phyloP scores from a whole-genome alignment of 1,284 basidiomycete species.

The Ceratobasidium sp. region DNA sequence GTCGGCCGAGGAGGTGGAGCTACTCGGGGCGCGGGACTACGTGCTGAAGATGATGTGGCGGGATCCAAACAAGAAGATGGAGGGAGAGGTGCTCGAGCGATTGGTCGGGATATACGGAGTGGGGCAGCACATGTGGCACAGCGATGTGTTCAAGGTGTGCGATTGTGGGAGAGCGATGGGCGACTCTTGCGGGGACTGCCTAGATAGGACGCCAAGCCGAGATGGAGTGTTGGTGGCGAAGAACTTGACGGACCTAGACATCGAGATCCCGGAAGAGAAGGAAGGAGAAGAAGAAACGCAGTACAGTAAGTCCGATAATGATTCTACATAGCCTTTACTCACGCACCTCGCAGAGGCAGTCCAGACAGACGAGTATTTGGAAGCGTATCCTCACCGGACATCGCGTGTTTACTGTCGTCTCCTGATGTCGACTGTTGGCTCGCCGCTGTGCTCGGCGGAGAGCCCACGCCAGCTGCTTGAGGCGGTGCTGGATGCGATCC shows the following conservation, averaged over 20 bases:
- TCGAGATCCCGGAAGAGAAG: neutral
- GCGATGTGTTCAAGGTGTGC: neutral
- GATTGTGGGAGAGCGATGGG: neutral
- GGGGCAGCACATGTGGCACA: conserved; percentile 14
- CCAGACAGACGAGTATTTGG: neutral
- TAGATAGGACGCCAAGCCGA: conserved; percentile 2
- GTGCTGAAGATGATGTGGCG: conserved; percentile 33
- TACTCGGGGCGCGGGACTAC: neutral
- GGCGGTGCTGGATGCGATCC: neutral
- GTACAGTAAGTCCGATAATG: neutral
- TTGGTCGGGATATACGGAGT: conserved; percentile 11
- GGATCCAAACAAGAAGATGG: neutral
- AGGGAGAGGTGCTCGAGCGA: conserved; percentile 17
- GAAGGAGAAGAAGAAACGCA: neutral
- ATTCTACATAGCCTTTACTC: neutral
- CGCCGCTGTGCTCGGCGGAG: conserved; percentile 3
- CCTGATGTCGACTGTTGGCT: conserved; percentile 8
- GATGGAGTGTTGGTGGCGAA: neutral
- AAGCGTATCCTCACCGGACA: neutral
- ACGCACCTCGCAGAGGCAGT: neutral
- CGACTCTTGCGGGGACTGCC: neutral
- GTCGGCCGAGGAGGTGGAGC: neutral
- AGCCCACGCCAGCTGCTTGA: neutral
- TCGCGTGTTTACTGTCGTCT: neutral
- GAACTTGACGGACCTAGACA: neutral